Evolutionary conservation across 331 rosid genomes (phyloP).

Genomic region (Quercus tomentella): DNA sequence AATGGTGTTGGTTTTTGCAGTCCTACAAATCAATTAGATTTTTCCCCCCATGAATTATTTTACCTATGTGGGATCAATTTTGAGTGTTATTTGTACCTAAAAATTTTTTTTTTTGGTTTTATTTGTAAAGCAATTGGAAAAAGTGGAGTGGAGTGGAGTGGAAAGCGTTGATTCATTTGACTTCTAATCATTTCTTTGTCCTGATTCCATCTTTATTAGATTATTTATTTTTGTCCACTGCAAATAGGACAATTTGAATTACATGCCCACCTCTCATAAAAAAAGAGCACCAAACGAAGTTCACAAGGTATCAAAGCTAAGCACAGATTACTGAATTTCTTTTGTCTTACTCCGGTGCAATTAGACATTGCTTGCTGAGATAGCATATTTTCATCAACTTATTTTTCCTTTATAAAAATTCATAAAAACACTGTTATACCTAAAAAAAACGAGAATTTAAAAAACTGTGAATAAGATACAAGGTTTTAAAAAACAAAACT

Average conservation of each 20-base stretch:
- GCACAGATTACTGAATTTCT: neutral
- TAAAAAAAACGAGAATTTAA: too few species aligned
- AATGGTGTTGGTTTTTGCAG: neutral
- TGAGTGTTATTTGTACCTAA: neutral
- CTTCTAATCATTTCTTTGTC: neutral
- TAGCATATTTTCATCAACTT: too few species aligned
- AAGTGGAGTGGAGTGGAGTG: neutral
- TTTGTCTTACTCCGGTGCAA: too few species aligned
- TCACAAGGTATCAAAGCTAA: neutral
- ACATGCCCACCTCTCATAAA: neutral
- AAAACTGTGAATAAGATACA: too few species aligned
- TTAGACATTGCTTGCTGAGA: too few species aligned
- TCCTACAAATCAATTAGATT: neutral
- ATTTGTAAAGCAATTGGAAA: neutral
- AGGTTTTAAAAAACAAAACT: too few species aligned
- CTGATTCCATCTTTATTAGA: neutral
- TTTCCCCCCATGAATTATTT: neutral
- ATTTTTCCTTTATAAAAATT: too few species aligned
- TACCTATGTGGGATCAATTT: neutral
- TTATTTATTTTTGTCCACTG: neutral
- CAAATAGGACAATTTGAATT: neutral
- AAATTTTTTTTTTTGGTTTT: neutral
- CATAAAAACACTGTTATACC: too few species aligned
- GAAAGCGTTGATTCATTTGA: neutral
- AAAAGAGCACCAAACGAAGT: neutral